phyloP scores from a whole-genome alignment of 306 rosid genomes.

The Myrica gale region DNA sequence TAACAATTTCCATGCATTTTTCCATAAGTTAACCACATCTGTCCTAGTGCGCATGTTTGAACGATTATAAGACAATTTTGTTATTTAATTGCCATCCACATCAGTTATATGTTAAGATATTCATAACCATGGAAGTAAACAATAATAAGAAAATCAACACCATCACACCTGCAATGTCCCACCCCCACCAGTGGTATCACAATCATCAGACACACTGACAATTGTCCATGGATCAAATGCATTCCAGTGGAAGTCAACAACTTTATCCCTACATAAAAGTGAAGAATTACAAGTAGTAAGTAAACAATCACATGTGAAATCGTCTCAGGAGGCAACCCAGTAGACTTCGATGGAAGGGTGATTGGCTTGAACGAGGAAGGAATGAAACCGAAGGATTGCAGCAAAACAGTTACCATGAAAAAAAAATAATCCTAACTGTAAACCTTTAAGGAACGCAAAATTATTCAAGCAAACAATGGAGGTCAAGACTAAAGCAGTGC shows the following conservation, averaged over 20 bases:
- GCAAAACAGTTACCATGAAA: no score
- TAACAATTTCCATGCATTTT: background rate
- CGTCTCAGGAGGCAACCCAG: no score
- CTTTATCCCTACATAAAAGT: constrained; percentile 46
- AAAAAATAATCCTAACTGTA: background rate
- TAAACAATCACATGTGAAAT: no score
- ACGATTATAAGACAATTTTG: background rate
- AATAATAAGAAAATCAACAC: background rate
- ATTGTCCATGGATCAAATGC: constrained; percentile 91
- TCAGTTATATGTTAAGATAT: constrained; percentile 13
- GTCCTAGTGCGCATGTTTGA: background rate
- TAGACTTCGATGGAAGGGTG: no score
- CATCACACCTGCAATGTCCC: constrained; percentile 88
- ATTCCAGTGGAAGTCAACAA: constrained; percentile 68
- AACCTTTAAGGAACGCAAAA: background rate
- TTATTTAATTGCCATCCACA: background rate
- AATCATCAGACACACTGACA: constrained; percentile 97
- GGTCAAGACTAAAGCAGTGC: background rate
- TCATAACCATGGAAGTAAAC: background rate
- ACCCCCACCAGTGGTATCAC: constrained; percentile 96
- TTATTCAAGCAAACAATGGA: background rate
- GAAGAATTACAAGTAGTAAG: no score
- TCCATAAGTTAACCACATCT: background rate
- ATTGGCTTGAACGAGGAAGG: no score
- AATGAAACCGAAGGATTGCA: no score